Evolutionary conservation across 768 basidiomycete genomes (phyloP).

Genomic region (Clavaria fumosa): DNA sequence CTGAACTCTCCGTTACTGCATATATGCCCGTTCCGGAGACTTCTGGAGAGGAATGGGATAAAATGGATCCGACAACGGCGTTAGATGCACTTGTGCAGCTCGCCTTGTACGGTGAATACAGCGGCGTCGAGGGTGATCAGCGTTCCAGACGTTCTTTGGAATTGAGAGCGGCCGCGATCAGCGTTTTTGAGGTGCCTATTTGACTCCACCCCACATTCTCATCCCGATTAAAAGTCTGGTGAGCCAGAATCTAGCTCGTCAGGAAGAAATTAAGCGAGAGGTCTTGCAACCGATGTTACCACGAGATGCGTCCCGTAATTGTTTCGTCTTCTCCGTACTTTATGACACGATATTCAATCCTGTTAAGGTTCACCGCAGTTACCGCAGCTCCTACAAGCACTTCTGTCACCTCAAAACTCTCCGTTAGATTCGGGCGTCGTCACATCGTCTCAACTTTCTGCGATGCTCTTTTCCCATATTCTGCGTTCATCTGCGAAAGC

Average conservation of each 20-base stretch:
- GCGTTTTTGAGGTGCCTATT: slow-evolving; percentile 83
- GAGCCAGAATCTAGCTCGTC: slow-evolving; percentile 72
- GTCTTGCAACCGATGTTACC: slow-evolving; percentile 63
- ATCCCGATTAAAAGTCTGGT: slow-evolving; percentile 6
- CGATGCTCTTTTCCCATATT: slow-evolving; percentile 67
- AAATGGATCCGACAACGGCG: slow-evolving; percentile 65
- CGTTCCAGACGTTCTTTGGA: slow-evolving; percentile 54
- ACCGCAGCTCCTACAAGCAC: slow-evolving; percentile 56
- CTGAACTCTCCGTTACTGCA: slow-evolving; percentile 51
- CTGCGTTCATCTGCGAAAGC: slow-evolving; percentile 50
- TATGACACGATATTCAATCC: slow-evolving; percentile 10
- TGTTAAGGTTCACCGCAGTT: slow-evolving; percentile 28
- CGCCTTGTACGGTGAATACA: slow-evolving; percentile 78
- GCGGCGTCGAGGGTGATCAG: slow-evolving; percentile 44
- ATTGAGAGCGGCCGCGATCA: slow-evolving; percentile 59
- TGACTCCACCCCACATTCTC: background rate
- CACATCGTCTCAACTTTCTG: slow-evolving; percentile 57
- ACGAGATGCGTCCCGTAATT: slow-evolving; percentile 28
- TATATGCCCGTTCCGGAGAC: slow-evolving; percentile 69
- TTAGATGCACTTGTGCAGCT: slow-evolving; percentile 73
- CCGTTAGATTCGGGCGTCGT: slow-evolving; percentile 37
- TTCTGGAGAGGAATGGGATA: slow-evolving; percentile 87
- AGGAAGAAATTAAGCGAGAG: slow-evolving; percentile 52
- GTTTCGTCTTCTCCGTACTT: background rate
- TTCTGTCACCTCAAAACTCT: slow-evolving; percentile 41